phyloP scores from a whole-genome alignment of 495 filamentous ascomycete species.

The Staphylotrichum longicolle region DNA sequence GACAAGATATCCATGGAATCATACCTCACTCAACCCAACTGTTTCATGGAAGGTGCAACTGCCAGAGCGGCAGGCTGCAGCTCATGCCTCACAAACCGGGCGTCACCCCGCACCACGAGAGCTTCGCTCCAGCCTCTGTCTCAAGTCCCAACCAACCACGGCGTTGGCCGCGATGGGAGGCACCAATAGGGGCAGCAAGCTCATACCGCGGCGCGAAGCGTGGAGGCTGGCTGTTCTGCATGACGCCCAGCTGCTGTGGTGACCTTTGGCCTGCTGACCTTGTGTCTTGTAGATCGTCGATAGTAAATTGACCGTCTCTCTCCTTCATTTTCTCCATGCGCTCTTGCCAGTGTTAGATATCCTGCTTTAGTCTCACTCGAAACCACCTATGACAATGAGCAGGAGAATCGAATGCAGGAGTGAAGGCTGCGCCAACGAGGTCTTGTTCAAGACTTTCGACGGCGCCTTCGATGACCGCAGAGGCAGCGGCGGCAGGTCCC shows the following conservation, averaged over 20 bases:
- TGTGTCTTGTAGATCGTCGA: background rate
- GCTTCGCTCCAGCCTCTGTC: background rate
- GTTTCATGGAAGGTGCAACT: too few relatives aligned
- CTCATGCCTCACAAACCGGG: too few relatives aligned
- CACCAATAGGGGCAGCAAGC: too few relatives aligned
- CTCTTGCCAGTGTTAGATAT: background rate
- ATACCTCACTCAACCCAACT: too few relatives aligned
- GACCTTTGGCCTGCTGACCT: background rate
- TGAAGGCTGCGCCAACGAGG: conserved; percentile 29
- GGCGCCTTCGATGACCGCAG: conserved; percentile 22
- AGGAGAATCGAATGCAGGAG: conserved; percentile 24
- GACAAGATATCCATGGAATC: too few relatives aligned
- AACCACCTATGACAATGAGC: conserved; percentile 19
- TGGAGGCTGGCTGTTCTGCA: background rate
- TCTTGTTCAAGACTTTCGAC: conserved; percentile 28
- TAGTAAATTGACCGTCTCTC: too few relatives aligned
- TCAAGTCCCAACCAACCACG: too few relatives aligned
- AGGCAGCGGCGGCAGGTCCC: conserved; percentile 15
- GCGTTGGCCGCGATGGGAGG: too few relatives aligned
- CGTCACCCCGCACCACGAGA: too few relatives aligned
- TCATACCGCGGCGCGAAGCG: too few relatives aligned
- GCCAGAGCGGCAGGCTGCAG: too few relatives aligned
- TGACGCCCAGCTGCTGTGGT: conserved; percentile 10
- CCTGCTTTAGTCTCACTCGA: background rate
- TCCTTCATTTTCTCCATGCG: background rate